Percentiles rank a stretch among this genome's conserved stretches.
phyloP scores from a whole-genome alignment of 257 asterid species.

The Gentiana macrophylla region DNA sequence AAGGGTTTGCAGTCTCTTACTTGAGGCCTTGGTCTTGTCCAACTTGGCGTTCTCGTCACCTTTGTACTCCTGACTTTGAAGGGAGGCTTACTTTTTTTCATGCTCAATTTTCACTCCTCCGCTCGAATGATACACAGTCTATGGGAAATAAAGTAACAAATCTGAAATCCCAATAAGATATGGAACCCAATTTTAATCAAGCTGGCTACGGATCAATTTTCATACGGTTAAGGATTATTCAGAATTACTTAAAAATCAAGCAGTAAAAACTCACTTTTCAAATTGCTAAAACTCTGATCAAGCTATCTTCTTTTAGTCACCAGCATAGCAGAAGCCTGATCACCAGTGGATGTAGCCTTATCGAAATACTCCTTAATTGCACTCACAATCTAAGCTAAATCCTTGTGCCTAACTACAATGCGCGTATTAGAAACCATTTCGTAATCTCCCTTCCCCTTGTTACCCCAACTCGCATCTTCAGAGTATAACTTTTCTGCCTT shows the following conservation, averaged over 20 bases:
- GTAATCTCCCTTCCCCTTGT: slow-evolving; percentile 31
- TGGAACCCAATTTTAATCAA: background rate
- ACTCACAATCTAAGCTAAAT: slow-evolving; percentile 76
- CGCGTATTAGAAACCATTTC: slow-evolving; percentile 46
- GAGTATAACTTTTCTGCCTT: slow-evolving; percentile 46
- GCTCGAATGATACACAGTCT: slow-evolving; percentile 92
- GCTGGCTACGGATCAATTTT: background rate
- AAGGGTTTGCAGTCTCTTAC: slow-evolving; percentile 74
- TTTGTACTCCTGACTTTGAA: slow-evolving; percentile 75
- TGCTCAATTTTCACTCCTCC: slow-evolving; percentile 94
- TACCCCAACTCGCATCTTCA: slow-evolving; percentile 68
- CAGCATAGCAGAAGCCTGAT: slow-evolving; percentile 82
- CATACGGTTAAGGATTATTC: too few species aligned
- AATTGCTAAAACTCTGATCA: slow-evolving; percentile 76
- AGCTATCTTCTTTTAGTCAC: slow-evolving; percentile 87
- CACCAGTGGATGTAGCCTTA: slow-evolving; percentile 85
- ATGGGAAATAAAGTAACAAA: slow-evolving; percentile 29
- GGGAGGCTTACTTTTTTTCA: slow-evolving; percentile 70
- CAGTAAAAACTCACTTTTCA: slow-evolving; percentile 50
- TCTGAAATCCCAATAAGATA: background rate
- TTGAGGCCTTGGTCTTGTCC: slow-evolving; percentile 96
- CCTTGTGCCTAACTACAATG: slow-evolving; percentile 82
- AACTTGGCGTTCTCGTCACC: slow-evolving; percentile 64
- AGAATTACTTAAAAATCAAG: background rate
- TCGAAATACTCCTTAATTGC: slow-evolving; percentile 78